Evolutionary conservation across 1,284 basidiomycete genomes (phyloP), one percentile per base, ranked within the genome.

Genomic region (Austroboletus niveus): DNA sequence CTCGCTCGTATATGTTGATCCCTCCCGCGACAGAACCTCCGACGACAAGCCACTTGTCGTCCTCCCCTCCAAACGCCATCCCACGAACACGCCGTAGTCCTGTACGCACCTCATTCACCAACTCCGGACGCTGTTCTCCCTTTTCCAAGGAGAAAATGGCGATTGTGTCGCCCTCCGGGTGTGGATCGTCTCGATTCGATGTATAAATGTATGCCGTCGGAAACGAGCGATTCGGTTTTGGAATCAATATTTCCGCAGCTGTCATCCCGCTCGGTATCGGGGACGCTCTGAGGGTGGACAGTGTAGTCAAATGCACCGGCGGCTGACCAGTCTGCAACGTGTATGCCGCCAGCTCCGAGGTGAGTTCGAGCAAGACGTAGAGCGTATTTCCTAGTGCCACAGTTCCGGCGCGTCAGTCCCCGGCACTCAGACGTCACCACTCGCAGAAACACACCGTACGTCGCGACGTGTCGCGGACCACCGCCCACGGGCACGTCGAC

Each of bases 281-380:
- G 76, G 3, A 76, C 55, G n/a, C 69, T 61, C 8, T 71, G 70
- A 52, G 72, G 62, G 58, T 85, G 53, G 52, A 78, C 68, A 48
- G 62, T 62, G 39, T 82, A 70, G 31, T 66, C 56, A 31, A 57
- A 62, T 35, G 79, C 64, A 49, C 53, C 42, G 12, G 15, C 1
- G 47, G 27, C 27, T 50, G 42, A 3, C 20, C 64, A 27, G 75
- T 63, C 2, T 74, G 78, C 57, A 73, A 75, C 29, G 61, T 67
- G 66, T 89, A 83, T 29, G 77, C 78, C 2, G 75, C 70, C 36
- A 90, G 58, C 42, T 75, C 71, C 57, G 73, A 84, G 15, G 74
- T 75, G 41, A 91, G 75, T 65, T 90, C 88, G 15, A 83, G 73
- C 2, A 88, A 57, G 1, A 85, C 82, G 62, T 86, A 90, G 22